Base-by-base conservation (phyloP, 495 filamentous ascomycete species). In the Penicillium angulare region DNA sequence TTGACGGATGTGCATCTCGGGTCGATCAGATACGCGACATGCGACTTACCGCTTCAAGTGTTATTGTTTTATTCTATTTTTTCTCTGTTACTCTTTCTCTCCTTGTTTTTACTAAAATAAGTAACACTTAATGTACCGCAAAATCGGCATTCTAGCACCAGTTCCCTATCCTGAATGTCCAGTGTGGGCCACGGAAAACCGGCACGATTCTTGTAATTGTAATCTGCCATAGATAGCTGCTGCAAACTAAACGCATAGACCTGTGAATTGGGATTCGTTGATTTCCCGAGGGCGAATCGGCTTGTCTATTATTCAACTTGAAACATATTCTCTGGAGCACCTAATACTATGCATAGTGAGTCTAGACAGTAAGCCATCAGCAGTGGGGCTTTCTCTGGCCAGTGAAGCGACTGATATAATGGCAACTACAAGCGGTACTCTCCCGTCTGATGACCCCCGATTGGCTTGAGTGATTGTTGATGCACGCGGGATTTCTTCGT, bases 21-120 rank as follows among this genome's bases (percentile, higher is more conserved):
- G 31, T 48, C 33, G 33, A 48, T 39, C 45, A 38, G 45, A 48
- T 38, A 36, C 27, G 34, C 33, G 45, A 48, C 31, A 35, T 29
- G 33, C 45, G 32, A 39, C 21, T 48, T 48, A 33, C 29, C 43
- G 43, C 43, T 35, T 9, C 22, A 7, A 12, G 9, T 9, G 22
- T 41, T 31, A 31, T 31, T 7, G 8, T 31, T 2, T 6, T 31
- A 2, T 31, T 7, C 13, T 31, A 6, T 6, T 6, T 12, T 31
- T n/a, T n/a, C n/a, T n/a, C n/a, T n/a, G n/a, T n/a, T n/a, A n/a
- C n/a, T n/a, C n/a, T n/a, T n/a, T n/a, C n/a, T n/a, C n/a, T n/a
- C n/a, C n/a, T n/a, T n/a, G n/a, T n/a, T n/a, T n/a, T n/a, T n/a
- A n/a, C n/a, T n/a, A n/a, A n/a, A n/a, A n/a, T n/a, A n/a, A n/a